phyloP scores from a whole-genome alignment of 2,329 filamentous ascomycete genomes.

The Beauveria medogensis region DNA sequence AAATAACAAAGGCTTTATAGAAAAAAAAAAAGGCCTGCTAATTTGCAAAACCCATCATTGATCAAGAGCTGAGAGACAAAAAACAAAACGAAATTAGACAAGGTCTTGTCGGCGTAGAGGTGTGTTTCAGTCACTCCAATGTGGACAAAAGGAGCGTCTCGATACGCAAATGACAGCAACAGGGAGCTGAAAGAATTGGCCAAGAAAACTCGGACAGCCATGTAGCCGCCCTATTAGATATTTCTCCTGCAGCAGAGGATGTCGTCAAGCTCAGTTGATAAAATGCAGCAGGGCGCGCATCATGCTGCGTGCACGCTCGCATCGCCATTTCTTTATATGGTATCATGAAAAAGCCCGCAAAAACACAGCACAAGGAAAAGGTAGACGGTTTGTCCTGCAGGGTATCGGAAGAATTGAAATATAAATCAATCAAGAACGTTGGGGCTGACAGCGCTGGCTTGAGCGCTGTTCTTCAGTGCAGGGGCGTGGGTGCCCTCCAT shows the following conservation, averaged over 20 bases:
- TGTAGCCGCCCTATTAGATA: not conserved
- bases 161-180: not conserved
- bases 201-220: not conserved
- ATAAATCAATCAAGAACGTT: not conserved
- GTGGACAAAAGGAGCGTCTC: not conserved
- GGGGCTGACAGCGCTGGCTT: not conserved
- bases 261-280: not conserved
- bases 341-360: constrained; percentile 19
- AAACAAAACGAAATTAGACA: not conserved
- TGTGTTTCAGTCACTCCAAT: not conserved
- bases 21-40: constrained; percentile 13
- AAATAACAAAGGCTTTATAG: constrained; percentile 11
- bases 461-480: not conserved
- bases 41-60: constrained; percentile 1
- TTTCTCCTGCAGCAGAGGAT: not conserved
- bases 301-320: not conserved
- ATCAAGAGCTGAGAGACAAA: constrained; percentile 13
- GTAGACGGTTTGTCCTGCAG: not conserved
- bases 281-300: not conserved
- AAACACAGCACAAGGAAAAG: constrained; percentile 1
- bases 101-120: not conserved
- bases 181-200: not conserved
- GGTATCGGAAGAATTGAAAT: constrained; percentile 8
- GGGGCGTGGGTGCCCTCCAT: constrained; percentile 51
- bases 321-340: constrained; percentile 13